These are phyloP conservation scores for Pseudopediastrum boryanum DNA, from an alignment of 139 green algal genomes.

Conservation along the genomic window DNA sequence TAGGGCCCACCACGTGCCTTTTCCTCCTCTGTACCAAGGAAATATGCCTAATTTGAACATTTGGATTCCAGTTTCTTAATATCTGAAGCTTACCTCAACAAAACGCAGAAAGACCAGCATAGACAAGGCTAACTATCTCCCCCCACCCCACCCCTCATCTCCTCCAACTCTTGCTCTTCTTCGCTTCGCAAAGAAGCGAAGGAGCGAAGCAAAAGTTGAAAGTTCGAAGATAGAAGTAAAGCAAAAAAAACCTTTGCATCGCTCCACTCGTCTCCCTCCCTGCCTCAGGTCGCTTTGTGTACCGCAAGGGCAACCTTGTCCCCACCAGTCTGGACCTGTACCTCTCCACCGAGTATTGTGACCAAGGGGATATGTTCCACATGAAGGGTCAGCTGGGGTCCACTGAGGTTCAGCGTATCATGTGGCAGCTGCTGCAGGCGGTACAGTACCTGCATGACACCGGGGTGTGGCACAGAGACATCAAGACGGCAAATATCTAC, in stretches of 20 bases:
- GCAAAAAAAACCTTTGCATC: background rate
- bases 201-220: background rate
- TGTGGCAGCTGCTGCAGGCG: constrained; percentile 71
- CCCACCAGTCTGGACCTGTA: constrained; percentile 82
- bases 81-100: too few species aligned
- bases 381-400: constrained; percentile 52
- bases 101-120: too few species aligned
- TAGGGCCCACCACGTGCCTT: background rate
- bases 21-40: too few species aligned
- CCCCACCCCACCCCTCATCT: background rate
- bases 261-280: background rate
- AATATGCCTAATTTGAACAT: too few species aligned
- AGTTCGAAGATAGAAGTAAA: background rate
- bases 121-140: too few species aligned
- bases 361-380: constrained; percentile 70
- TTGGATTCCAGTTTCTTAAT: too few species aligned
- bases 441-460: constrained; percentile 78
- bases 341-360: constrained; percentile 79
- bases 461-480: constrained; percentile 89
- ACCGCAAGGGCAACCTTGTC: constrained; percentile 69
- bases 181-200: background rate
- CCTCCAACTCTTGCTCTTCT: background rate
- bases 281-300: constrained; percentile 56
- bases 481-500: constrained; percentile 92
- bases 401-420: constrained; percentile 72